These are phyloP conservation scores for Solanum etuberosum DNA, from an alignment of 257 asterid genomes.

Conservation along the genomic window DNA sequence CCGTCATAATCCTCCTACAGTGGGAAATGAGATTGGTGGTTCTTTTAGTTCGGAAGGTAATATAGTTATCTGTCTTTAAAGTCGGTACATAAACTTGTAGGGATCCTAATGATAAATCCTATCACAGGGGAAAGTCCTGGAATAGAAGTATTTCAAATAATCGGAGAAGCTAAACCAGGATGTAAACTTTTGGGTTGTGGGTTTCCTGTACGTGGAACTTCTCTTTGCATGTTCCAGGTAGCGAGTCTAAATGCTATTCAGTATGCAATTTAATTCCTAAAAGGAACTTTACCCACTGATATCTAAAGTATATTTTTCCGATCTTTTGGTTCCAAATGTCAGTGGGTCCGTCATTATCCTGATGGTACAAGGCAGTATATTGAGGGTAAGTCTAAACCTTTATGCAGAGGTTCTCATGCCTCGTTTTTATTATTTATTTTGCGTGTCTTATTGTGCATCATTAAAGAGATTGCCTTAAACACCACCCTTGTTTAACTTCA, in stretches of 20 bases:
- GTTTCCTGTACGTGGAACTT: conserved; percentile 88
- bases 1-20: conserved; percentile 34
- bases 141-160: conserved; percentile 81
- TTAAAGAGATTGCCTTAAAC: neutral
- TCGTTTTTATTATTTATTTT: neutral
- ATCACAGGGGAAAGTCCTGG: conserved; percentile 76
- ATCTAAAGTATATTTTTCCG: neutral
- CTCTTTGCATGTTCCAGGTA: conserved; percentile 99
- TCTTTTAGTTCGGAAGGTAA: conserved; percentile 70
- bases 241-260: neutral
- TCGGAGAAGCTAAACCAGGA: conserved; percentile 97
- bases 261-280: neutral
- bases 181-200: conserved; percentile 84
- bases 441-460: neutral
- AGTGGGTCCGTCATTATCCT: conserved; percentile 99
- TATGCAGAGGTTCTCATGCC: neutral
- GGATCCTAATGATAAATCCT: conserved; percentile 13
- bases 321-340: conserved; percentile 12
- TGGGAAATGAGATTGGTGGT: conserved; percentile 34
- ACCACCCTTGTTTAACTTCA: neutral
- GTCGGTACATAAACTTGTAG: neutral
- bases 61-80: neutral
- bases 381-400: conserved; percentile 49
- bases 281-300: neutral
- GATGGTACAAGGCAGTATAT: conserved; percentile 96